Percentiles rank a stretch among this genome's conserved stretches.
Evolutionary conservation across 345 rosid genomes (phyloP).

Genomic region (Barbarea vulgaris): DNA sequence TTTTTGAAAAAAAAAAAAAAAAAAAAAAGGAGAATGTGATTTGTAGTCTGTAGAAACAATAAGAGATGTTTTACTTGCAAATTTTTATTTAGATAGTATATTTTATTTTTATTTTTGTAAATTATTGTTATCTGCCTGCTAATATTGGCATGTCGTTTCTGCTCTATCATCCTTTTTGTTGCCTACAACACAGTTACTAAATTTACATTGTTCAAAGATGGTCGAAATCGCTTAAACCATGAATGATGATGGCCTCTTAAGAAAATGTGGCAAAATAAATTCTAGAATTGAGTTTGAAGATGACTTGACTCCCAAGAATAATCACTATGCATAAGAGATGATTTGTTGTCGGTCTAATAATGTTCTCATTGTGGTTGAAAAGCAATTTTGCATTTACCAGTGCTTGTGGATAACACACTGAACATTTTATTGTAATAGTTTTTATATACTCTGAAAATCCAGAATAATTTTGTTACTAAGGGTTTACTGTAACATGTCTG

Average conservation of each 20-base stretch:
- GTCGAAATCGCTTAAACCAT: neutral
- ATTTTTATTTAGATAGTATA: constrained; percentile 1
- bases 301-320: neutral
- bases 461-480: neutral
- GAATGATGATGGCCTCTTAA: neutral
- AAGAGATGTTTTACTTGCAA: constrained; percentile 41
- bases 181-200: neutral
- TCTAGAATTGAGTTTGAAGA: neutral
- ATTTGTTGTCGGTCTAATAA: no score
- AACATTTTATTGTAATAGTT: neutral
- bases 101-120: constrained; percentile 25
- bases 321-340: neutral
- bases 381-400: neutral
- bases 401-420: neutral
- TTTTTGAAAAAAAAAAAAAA: neutral
- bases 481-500: neutral
- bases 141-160: neutral
- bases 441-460: neutral
- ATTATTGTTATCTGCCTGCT: neutral
- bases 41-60: constrained; percentile 51
- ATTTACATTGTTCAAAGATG: neutral
- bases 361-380: neutral
- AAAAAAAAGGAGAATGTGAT: neutral
- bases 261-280: neutral
- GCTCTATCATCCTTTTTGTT: neutral